Evolutionary conservation across 2,329 filamentous ascomycete genomes (phyloP), one percentile per base, ranked within the genome.

Genomic region (Venturia pyrina): DNA sequence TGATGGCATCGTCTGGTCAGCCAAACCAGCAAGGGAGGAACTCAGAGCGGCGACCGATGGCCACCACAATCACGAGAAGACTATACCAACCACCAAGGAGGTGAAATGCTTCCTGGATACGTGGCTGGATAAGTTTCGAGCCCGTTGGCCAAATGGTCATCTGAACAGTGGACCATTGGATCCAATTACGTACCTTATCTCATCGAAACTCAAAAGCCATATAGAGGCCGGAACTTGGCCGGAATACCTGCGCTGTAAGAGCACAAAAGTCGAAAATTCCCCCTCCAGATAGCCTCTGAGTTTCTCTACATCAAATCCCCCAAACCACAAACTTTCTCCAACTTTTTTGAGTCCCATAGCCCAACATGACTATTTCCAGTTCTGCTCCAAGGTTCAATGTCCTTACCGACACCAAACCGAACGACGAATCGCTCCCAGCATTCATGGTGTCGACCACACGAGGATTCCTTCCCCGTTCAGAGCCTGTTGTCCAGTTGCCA

Each of bases 371-470:
- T 3, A 28, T 59, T 59, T 59, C 63, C 24, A 65, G 13, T 44
- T 41, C 63, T 43, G 15, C 48, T 24, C 60, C 64, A 63, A 64
- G 74, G 68, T 89, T 90, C 74, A 77, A 81, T 65, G 83, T 90
- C 76, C 80, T 90, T 56, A 78, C 81, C 66, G 87, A 89, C 77
- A 83, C 85, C 67, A 80, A 77, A 73, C 85, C 86, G 1, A 76
- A 86, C 67, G 86, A 90, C 75, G 82, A 73, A 65, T 82, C 85
- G 56, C 79, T 90, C 37, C 87, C 87, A 6, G 85, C 89, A 70
- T 93, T 93, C 80, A 90, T 91, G 85, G 89, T 92, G 48, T 91
- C 89, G 57, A 90, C 86, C 28, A 84, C 85, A 4, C 82, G 88
- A 66, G 89, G 89, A 63, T 93, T 92, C 75, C 81, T 93, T 43